These are phyloP conservation scores for Macrophomina pseudophaseolina DNA, from an alignment of 2,329 filamentous ascomycete species.

Conservation along the genomic window DNA sequence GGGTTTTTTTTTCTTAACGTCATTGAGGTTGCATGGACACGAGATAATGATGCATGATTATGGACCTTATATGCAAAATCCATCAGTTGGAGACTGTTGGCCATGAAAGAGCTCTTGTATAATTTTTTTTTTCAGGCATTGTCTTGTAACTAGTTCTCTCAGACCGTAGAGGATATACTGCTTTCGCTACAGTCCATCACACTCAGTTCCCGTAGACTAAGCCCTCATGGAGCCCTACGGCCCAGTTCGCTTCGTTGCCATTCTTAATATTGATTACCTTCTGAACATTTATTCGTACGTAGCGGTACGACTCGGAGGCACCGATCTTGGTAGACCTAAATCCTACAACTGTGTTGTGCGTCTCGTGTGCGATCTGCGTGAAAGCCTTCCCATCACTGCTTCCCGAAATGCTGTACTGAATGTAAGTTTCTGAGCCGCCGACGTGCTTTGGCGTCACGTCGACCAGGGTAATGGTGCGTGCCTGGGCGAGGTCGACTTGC, in stretches of 20 bases:
- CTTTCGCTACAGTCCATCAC: too few relatives aligned
- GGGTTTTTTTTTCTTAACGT: too few relatives aligned
- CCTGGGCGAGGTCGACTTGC: constrained; percentile 30
- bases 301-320: background rate
- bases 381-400: constrained; percentile 25
- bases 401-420: constrained; percentile 31
- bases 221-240: constrained; percentile 1
- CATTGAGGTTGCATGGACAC: too few relatives aligned
- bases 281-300: constrained; percentile 7
- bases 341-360: constrained; percentile 8
- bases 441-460: constrained; percentile 30
- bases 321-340: constrained; percentile 8
- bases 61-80: too few relatives aligned
- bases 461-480: constrained; percentile 27
- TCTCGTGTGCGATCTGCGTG: background rate
- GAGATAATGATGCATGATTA: too few relatives aligned
- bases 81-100: too few relatives aligned
- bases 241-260: constrained; percentile 16
- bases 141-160: too few relatives aligned
- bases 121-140: too few relatives aligned
- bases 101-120: too few relatives aligned
- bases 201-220: background rate
- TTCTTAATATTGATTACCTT: constrained; percentile 21
- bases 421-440: constrained; percentile 32
- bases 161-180: too few relatives aligned